Conservation (phyloP, 1,284 basidiomycete genomes). For the Rugosomyces carneus region DNA sequence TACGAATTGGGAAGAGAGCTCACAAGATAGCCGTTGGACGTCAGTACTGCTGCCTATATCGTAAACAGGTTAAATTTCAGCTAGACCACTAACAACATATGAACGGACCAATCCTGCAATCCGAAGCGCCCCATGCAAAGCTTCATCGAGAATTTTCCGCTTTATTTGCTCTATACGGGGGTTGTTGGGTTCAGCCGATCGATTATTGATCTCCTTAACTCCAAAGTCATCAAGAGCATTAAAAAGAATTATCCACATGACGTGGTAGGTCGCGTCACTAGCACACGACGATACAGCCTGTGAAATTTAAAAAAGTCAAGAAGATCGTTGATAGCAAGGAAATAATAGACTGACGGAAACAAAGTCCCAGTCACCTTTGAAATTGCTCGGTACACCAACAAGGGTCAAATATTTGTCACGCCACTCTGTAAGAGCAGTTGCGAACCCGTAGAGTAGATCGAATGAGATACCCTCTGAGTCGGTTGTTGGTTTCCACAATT, state of each 20-base stretch:
- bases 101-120: conserved; percentile 74
- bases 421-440: conserved; percentile 66
- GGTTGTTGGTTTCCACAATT: conserved; percentile 73
- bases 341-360: conserved; percentile 55
- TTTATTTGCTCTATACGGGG: conserved; percentile 58
- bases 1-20: conserved; percentile 11
- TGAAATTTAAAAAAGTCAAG: conserved; percentile 9
- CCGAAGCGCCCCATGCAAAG: conserved; percentile 76
- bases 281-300: conserved; percentile 54
- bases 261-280: conserved; percentile 85
- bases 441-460: conserved; percentile 53
- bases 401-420: conserved; percentile 66
- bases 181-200: conserved; percentile 32
- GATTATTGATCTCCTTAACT: conserved; percentile 60
- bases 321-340: background rate
- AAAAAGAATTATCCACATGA: conserved; percentile 81
- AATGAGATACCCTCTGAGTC: conserved; percentile 73
- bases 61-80: conserved; percentile 7
- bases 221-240: conserved; percentile 81
- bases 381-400: conserved; percentile 81
- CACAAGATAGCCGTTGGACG: conserved; percentile 80
- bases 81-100: conserved; percentile 3
- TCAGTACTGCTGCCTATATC: conserved; percentile 66
- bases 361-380: conserved; percentile 86
- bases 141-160: conserved; percentile 71